A percentile compares a stretch with the other conserved stretches of the same genome.
These are phyloP conservation scores for Mayamaea pseudoterrestris DNA, from an alignment of 108 stramenopile genomes.

Conservation along the genomic window DNA sequence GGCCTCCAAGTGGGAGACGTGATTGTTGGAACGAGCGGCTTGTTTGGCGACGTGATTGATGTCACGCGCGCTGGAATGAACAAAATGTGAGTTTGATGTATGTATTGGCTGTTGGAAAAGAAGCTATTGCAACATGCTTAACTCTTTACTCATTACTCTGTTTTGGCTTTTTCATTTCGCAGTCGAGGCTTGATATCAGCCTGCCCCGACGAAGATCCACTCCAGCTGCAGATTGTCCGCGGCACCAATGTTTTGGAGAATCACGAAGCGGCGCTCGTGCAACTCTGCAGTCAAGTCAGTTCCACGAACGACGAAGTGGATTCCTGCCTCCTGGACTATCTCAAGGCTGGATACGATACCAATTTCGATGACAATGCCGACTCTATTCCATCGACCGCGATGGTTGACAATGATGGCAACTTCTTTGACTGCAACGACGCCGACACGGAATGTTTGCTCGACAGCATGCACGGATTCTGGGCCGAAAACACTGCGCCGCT, in stretches of 20 bases:
- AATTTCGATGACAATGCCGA: conserved; percentile 5
- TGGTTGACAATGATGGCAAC: conserved; percentile 17
- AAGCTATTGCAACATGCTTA: not conserved
- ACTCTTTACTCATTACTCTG: not conserved
- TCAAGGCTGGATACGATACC: conserved; percentile 2
- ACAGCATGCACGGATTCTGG: conserved; percentile 39
- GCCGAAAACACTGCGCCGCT: conserved; percentile 44
- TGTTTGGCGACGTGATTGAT: conserved; percentile 31
- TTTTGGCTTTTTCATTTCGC: not conserved
- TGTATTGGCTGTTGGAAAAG: not conserved
- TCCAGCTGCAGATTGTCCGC: conserved; percentile 28
- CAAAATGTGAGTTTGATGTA: conserved; percentile 30
- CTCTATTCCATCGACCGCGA: conserved; percentile 11
- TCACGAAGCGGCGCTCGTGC: conserved; percentile 57
- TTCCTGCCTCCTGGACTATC: conserved; percentile 23
- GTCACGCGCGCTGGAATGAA: conserved; percentile 33
- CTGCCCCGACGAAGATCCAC: conserved; percentile 25
- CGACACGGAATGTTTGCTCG: conserved; percentile 36
- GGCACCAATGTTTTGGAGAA: conserved; percentile 44
- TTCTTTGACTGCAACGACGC: conserved; percentile 9
- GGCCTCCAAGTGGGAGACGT: conserved; percentile 70
- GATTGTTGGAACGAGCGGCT: conserved; percentile 46
- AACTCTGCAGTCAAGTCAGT: conserved; percentile 36
- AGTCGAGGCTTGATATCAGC: conserved; percentile 35
- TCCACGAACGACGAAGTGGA: conserved; percentile 21